These are phyloP conservation scores for Selaginella moellendorffii DNA, from an alignment of 75 land plant species.

Conservation along the genomic window DNA sequence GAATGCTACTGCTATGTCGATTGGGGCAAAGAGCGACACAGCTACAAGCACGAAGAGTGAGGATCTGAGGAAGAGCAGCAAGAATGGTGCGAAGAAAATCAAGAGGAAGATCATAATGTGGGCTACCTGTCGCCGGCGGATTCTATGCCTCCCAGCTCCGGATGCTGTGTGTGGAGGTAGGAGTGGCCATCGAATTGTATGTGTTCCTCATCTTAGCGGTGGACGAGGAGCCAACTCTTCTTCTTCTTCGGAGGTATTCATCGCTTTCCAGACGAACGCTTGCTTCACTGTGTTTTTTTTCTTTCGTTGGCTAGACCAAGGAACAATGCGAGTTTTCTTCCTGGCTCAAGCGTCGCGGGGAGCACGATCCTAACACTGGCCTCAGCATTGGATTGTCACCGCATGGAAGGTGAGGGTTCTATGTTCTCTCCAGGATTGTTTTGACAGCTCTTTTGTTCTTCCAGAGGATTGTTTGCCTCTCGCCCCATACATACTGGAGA, in stretches of 20 bases:
- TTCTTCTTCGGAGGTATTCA: neutral
- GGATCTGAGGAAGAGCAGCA: neutral
- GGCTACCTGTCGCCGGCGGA: neutral
- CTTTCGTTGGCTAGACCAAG: neutral
- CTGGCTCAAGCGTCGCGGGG: neutral
- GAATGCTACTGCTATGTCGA: too few relatives aligned
- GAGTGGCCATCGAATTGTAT: neutral
- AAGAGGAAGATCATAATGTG: neutral
- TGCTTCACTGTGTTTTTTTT: neutral
- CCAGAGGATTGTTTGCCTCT: neutral
- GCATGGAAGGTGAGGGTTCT: neutral
- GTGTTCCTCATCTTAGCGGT: neutral
- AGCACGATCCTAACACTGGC: neutral
- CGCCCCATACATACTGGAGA: slow-evolving; percentile 1
- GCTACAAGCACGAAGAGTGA: neutral
- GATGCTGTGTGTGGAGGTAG: neutral
- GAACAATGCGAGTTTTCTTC: neutral
- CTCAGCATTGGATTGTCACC: neutral
- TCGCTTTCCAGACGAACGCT: neutral
- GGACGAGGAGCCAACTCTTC: neutral
- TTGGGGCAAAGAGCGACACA: neutral
- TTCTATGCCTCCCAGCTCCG: neutral
- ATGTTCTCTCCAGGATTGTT: neutral
- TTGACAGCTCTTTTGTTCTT: neutral
- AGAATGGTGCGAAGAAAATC: neutral